A percentile compares a stretch with the other conserved stretches of the same genome.
Evolutionary conservation across 805 yeast genomes (phyloP).

Genomic region (Yarrowia sp.): DNA sequence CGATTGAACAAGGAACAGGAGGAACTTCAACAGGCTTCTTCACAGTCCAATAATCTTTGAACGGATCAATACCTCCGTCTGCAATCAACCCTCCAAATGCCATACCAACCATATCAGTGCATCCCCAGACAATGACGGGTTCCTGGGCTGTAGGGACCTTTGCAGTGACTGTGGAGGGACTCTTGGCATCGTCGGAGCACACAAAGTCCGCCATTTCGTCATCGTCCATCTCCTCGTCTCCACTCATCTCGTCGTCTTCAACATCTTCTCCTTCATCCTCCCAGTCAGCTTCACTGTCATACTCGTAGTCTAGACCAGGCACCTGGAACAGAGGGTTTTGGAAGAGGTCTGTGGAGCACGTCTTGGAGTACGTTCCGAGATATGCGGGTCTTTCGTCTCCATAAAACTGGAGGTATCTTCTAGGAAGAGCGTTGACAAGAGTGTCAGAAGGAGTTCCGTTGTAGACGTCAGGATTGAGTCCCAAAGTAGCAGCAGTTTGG

Average conservation of each 20-base stretch:
- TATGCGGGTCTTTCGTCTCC: conserved; percentile 34
- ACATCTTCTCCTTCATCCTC: conserved; percentile 37
- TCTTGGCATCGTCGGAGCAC: conserved; percentile 14
- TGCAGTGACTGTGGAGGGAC: background rate
- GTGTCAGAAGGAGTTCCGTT: conserved; percentile 6
- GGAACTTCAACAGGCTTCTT: background rate
- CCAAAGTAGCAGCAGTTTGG: conserved; percentile 34
- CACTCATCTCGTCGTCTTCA: conserved; percentile 30
- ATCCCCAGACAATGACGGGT: conserved; percentile 26
- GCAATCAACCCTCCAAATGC: background rate
- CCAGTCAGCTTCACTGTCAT: conserved; percentile 37
- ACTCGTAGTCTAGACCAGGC: conserved; percentile 35
- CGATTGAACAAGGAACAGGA: background rate
- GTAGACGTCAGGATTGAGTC: conserved; percentile 9
- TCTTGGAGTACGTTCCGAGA: conserved; percentile 11
- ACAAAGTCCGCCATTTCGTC: conserved; percentile 38
- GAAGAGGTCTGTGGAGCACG: background rate
- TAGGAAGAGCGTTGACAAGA: conserved; percentile 6
- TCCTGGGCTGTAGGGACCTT: conserved; percentile 16
- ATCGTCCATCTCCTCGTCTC: conserved; percentile 16
- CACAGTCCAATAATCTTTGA: conserved; percentile 15
- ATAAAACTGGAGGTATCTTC: conserved; percentile 20
- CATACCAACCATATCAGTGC: conserved; percentile 7
- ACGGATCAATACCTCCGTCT: conserved; percentile 1
- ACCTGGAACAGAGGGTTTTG: conserved; percentile 21